Evolutionary conservation across 441 rosid genomes (phyloP).

Genomic region (Metrosideros polymorpha): DNA sequence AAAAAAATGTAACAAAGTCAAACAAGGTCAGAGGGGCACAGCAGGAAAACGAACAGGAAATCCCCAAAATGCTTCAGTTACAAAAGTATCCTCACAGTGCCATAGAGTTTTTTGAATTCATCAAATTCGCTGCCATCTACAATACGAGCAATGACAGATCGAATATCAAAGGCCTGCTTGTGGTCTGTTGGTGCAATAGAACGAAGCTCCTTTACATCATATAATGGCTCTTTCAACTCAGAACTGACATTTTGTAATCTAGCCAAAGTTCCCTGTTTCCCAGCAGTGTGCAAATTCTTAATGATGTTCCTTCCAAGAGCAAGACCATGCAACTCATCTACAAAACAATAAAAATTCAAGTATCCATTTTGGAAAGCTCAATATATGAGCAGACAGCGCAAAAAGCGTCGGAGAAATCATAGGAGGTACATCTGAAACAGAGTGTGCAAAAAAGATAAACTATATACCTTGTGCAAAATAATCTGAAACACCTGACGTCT

Average conservation of each 20-base stretch:
- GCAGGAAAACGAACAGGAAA: background rate
- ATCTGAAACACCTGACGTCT: conserved; percentile 94
- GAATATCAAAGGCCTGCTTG: conserved; percentile 84
- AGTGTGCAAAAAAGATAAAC: background rate
- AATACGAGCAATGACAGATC: conserved; percentile 82
- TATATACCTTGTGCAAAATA: conserved; percentile 91
- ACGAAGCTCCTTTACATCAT: conserved; percentile 73
- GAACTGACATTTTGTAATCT: conserved; percentile 23
- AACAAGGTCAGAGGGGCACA: background rate
- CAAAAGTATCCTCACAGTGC: conserved; percentile 61
- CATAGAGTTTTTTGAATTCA: conserved; percentile 94
- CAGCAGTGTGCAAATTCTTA: conserved; percentile 93
- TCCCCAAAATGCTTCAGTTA: background rate
- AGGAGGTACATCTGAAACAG: background rate
- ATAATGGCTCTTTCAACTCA: conserved; percentile 63
- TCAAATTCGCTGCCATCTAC: conserved; percentile 97
- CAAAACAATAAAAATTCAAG: background rate
- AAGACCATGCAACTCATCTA: conserved; percentile 95
- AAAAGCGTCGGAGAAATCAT: conserved; percentile 1
- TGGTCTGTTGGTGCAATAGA: conserved; percentile 91
- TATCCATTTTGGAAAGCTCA: background rate
- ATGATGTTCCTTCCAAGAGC: conserved; percentile 86
- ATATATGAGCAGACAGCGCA: background rate
- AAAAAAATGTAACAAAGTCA: conserved; percentile 6
- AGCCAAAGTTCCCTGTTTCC: conserved; percentile 30